Evolutionary conservation across 441 rosid species (phyloP), one percentile per base, ranked within the genome.

Genomic region (Hura crepitans): DNA sequence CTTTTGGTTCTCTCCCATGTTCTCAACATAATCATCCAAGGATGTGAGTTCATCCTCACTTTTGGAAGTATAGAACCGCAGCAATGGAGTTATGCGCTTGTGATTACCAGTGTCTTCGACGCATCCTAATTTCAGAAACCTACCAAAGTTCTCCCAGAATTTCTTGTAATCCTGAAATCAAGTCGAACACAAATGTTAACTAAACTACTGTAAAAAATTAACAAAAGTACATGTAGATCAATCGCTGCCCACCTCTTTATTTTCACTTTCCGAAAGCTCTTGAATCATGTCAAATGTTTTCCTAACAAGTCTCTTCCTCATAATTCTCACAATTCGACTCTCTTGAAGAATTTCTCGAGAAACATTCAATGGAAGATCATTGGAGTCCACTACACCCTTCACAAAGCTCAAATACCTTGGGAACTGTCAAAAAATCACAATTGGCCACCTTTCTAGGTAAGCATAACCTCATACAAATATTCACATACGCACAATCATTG

Each of bases 311-410:
- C 99, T 85, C 88, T 95, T 95, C 72, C 97, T 92, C 98, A 95
- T 95, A 77, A 95, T 92, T 74, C 98, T 86, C 75, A 96, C 97
- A 76, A 96, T 85, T 76, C 97, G 82, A 76, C 97, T 93, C 79
- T 96, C 98, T 85, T 96, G 98, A 74, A 96, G 96, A 77, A 96
- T 93, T 75, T 96, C 98, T 66, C 98, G 84, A 50, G 99, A 96
- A 28, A 96, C 98, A 58, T 93, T 96, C 49, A 96, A 97, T 62
- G 98, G 98, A 81, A 96, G 98, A 78, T 96, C 98, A 30, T 96
- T 69, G 0, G 98, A 96, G 79, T 96, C 99, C 51, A 96, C 93
- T 30, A 96, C 96, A 81, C 98, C 98, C 83, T 85, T 96, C 50
- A 91, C 99, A 62, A 93, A 93, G 86, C 99, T 92, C 84, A 96